Conservation (phyloP, 2,329 filamentous ascomycete genomes). For the Diaporthe sp. region DNA sequence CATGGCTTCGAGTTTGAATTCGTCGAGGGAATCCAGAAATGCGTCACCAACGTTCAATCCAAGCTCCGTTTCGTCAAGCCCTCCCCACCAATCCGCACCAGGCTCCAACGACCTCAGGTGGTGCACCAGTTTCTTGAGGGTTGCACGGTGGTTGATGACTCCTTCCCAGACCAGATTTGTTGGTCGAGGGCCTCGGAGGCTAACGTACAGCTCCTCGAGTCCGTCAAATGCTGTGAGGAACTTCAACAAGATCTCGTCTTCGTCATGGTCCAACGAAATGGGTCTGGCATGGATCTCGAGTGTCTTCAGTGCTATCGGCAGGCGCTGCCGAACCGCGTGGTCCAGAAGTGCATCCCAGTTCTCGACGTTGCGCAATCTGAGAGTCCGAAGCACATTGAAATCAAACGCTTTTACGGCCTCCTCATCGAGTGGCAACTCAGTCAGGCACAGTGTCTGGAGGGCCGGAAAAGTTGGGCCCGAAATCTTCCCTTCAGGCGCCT, state of each 20-base stretch:
- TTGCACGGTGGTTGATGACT: not conserved
- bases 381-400: not conserved
- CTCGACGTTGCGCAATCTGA: not conserved
- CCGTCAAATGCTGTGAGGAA: not conserved
- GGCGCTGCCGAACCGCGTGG: no score
- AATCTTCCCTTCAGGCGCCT: not conserved
- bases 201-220: not conserved
- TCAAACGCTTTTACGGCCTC: not conserved
- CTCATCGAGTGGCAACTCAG: not conserved
- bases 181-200: not conserved
- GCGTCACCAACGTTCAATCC: not conserved
- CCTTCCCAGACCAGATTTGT: not conserved
- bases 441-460: not conserved
- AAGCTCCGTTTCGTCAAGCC: not conserved
- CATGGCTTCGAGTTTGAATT: not conserved
- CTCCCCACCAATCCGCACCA: rapidly evolving
- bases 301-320: not conserved
- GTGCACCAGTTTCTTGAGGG: not conserved
- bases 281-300: not conserved
- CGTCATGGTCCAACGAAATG: not conserved
- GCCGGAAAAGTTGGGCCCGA: not conserved
- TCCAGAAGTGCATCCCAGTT: not conserved
- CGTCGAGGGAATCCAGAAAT: not conserved
- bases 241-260: not conserved
- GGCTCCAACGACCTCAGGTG: not conserved